A percentile compares a stretch with the other conserved stretches of the same genome.
These are phyloP conservation scores for Gymnopus androsaceus DNA, from an alignment of 1,284 basidiomycete species.

Conservation along the genomic window DNA sequence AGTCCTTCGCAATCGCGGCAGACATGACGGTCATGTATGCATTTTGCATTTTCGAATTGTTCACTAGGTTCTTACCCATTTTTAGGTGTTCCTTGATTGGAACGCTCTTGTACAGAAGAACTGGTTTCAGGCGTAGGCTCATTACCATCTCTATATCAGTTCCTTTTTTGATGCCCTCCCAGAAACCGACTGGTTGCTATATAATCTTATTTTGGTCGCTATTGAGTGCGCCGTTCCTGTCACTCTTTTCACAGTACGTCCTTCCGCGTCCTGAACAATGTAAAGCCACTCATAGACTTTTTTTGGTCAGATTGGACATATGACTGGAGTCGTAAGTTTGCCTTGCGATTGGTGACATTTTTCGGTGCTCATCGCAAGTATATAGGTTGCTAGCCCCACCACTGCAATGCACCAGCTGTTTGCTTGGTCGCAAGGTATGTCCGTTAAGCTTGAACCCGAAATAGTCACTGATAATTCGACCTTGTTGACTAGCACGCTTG, in stretches of 20 bases:
- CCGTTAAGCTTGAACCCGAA: too few species aligned
- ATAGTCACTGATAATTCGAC: background rate
- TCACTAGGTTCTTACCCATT: too few species aligned
- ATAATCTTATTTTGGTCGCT: background rate
- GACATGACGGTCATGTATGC: background rate
- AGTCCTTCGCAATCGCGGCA: background rate
- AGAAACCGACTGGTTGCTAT: background rate
- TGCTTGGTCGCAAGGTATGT: slow-evolving; percentile 1
- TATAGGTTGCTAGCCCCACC: background rate
- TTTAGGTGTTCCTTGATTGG: background rate
- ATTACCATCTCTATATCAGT: background rate
- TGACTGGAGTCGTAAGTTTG: background rate
- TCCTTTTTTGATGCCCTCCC: background rate
- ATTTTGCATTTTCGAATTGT: too few species aligned
- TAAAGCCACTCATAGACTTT: background rate
- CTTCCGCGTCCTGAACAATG: background rate
- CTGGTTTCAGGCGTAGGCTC: background rate
- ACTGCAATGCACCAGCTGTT: slow-evolving; percentile 1
- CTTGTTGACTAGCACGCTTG: background rate
- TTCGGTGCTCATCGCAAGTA: background rate
- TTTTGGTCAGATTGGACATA: background rate
- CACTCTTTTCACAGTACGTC: background rate
- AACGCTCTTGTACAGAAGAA: background rate
- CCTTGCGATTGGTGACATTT: background rate
- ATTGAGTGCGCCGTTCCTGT: slow-evolving; percentile 1